Base-by-base conservation (phyloP, 2,329 filamentous ascomycete genomes). In the Penicillium sp. region DNA sequence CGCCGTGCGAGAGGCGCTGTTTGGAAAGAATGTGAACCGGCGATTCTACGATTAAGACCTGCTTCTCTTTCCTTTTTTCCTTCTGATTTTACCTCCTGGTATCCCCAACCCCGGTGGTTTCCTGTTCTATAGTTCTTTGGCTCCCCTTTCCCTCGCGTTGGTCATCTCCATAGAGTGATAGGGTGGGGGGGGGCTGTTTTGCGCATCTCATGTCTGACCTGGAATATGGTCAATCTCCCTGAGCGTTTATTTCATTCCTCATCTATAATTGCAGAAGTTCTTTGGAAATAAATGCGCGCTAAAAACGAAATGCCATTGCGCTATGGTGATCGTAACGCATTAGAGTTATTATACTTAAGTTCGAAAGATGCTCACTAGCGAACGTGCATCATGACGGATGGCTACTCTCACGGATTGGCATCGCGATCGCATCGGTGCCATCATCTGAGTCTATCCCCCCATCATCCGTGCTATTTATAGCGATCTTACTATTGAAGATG, bases 1-100 rank as follows among this genome's bases (percentile, higher is more conserved):
- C 10, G 82, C 82, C 30, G 83, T 98, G 59, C 80, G 93, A 61
- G 80, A 86, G 67, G 85, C 85, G 11, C 77, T 98, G 44, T 98
- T 98, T 62, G 93, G 93, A 46, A 84, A 87, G 74, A 98, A 98
- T 75, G 77, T 82, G 58, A 96, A 97, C 79, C 84, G 93, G 67
- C 94, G 85, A 73, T 98, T 97, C 80, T 86, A 81, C 63, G 90
- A 97, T 65, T 98, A 83, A 65, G 36, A 31, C 28, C 33, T 27
- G 43, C 43, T 41, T 33, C 15, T 15, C n/a, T 4, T 34, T 25
- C 10, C 10, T 25, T 26, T 17, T 16, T 32, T 21, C 11, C 16
- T 25, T 17, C 17, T 20, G 19, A 28, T 14, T 23, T 17, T 30
- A 38, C 20, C 19, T 36, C 27, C 40, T 29, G 39, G 31, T 23